Conservation (phyloP, 2,329 filamentous ascomycete genomes). For the Chalara sp. region DNA sequence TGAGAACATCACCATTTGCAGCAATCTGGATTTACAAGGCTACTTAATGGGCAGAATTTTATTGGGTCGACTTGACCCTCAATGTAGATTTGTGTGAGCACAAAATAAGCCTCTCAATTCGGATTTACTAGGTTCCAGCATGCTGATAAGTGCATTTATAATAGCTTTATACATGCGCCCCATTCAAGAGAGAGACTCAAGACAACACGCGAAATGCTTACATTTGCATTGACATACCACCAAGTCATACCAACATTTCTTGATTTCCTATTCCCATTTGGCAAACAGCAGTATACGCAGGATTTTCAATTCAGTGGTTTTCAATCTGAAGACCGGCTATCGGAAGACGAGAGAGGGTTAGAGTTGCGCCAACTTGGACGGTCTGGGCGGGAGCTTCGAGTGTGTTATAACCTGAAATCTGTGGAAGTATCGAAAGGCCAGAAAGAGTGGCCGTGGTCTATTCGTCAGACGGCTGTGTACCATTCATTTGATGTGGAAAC, state of each 20-base stretch:
- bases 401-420: conserved; percentile 35
- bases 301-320: conserved; percentile 34
- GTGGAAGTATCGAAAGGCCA: conserved; percentile 21
- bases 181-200: conserved; percentile 15
- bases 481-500: conserved; percentile 32
- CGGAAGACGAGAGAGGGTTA: conserved; percentile 2
- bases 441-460: conserved; percentile 26
- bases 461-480: conserved; percentile 31
- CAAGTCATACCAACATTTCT: conserved; percentile 30
- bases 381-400: conserved; percentile 29
- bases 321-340: conserved; percentile 22
- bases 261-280: conserved; percentile 33
- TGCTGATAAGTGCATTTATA: not conserved
- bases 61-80: conserved; percentile 11
- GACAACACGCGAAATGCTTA: conserved; percentile 14
- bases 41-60: not conserved
- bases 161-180: conserved; percentile 17
- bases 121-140: not conserved
- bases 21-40: conserved; percentile 4
- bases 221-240: conserved; percentile 21
- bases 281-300: conserved; percentile 21
- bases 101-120: not conserved
- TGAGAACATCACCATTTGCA: conserved; percentile 1
- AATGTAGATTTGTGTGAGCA: conserved; percentile 19
- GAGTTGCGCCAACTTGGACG: conserved; percentile 25